These are phyloP conservation scores for Nothophoma quercina DNA, from an alignment of 2,329 filamentous ascomycete species.

Conservation along the genomic window DNA sequence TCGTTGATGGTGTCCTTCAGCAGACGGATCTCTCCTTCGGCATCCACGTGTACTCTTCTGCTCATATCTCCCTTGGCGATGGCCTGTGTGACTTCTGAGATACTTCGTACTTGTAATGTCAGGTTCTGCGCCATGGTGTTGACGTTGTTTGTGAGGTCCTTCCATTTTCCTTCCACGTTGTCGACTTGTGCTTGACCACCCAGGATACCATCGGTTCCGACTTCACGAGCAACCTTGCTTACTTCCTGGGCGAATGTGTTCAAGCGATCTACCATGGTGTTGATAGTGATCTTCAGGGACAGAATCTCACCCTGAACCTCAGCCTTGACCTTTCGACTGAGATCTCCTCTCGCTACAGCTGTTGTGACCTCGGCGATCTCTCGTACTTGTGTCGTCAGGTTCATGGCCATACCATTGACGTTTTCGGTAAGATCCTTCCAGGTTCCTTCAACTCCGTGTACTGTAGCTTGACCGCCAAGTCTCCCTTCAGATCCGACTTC, in stretches of 20 bases:
- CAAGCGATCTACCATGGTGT: slow-evolving; percentile 71
- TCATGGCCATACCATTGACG: slow-evolving; percentile 63
- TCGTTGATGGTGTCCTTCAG: slow-evolving; percentile 98
- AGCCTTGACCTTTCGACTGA: slow-evolving; percentile 61
- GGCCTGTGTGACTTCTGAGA: slow-evolving; percentile 91
- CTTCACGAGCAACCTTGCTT: slow-evolving; percentile 70
- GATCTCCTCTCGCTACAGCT: slow-evolving; percentile 60
- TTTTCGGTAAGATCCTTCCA: slow-evolving; percentile 64
- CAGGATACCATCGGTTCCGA: slow-evolving; percentile 70
- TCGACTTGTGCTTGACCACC: slow-evolving; percentile 70
- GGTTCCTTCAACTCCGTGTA: slow-evolving; percentile 61
- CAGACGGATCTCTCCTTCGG: slow-evolving; percentile 91
- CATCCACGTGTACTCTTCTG: slow-evolving; percentile 93
- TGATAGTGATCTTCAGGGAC: slow-evolving; percentile 83
- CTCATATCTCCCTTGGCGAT: slow-evolving; percentile 96
- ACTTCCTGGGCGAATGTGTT: slow-evolving; percentile 71
- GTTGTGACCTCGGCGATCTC: slow-evolving; percentile 63
- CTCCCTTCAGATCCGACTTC: slow-evolving; percentile 62
- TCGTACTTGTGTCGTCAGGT: slow-evolving; percentile 60
- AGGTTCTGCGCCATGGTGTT: slow-evolving; percentile 73
- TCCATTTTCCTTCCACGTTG: slow-evolving; percentile 72
- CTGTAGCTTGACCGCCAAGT: slow-evolving; percentile 60
- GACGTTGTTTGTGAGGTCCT: slow-evolving; percentile 71
- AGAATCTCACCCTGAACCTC: slow-evolving; percentile 62
- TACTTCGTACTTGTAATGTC: slow-evolving; percentile 78